Evolutionary conservation across 176 grass and related monocot genomes (phyloP), one percentile per base, ranked within the genome.

Genomic region (Olyra latifolia): DNA sequence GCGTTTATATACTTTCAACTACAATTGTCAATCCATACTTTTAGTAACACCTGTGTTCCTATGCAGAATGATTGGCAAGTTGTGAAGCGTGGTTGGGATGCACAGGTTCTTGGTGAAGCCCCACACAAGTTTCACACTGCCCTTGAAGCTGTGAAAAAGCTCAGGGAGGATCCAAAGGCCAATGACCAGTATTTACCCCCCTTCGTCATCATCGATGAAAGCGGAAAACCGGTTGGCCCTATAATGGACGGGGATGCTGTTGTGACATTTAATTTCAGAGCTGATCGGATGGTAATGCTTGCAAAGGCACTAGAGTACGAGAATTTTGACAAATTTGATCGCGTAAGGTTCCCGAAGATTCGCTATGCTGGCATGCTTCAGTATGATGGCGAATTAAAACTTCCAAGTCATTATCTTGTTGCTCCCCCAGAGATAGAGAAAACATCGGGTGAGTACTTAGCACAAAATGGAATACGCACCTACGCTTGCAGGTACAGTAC

Each of bases 61-160:
- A 47, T 40, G 25, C 84, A 98, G 96, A 98, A 98, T 69, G 96
- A 98, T 42, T 98, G 92, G 96, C 81, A 87, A 2, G 96, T 95
- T 10, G 90, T 95, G 67, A 98, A 98, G 82, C 90, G 96, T 41
- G 96, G 96, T 5, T 98, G 96, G 96, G 90, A 98, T 50, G 96
- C 90, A 0, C 96, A 95, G 11, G 96, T 98, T 43, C 96, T 98
- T 16, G 96, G 96, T 11, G 86, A 98, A 89, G 92, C 90, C 53
- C 86, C 92, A 2, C 63, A 95, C 84, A 93, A 88, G 68, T 98
- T 98, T 72, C 61, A 42, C 47, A 87, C 19, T 29, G 88, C 86
- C 40, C 58, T 95, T 22, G 92, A 99, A 81, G 88, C 92, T 43
- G 88, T 98, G 19, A 95, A 89, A 75, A 91, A 66, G 47, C 71